phyloP scores from a whole-genome alignment of 441 rosid species.

The Populus hybrid region DNA sequence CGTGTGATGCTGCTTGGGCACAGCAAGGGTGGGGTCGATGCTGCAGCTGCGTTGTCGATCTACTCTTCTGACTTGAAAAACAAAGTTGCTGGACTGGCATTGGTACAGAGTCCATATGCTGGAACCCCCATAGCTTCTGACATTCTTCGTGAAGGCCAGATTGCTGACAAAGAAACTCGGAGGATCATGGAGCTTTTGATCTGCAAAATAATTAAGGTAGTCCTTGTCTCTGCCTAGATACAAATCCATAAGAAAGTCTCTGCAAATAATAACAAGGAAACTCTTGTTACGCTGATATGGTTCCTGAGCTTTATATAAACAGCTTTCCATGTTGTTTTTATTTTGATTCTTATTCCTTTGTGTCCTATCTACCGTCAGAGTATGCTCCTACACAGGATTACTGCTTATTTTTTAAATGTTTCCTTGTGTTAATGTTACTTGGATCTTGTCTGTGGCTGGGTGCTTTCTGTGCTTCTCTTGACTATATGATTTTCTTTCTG shows the following conservation, averaged over 20 bases:
- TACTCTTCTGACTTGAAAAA: conserved; percentile 49
- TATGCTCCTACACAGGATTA: background rate
- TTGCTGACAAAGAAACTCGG: conserved; percentile 65
- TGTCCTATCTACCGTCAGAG: background rate
- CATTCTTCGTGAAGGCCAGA: conserved; percentile 65
- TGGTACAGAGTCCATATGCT: conserved; percentile 70
- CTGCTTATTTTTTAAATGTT: background rate
- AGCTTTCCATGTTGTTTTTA: background rate
- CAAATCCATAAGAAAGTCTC: background rate
- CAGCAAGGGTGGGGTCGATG: conserved; percentile 79
- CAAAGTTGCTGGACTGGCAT: conserved; percentile 69
- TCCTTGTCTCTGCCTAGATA: conserved; percentile 11
- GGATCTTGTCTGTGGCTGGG: background rate
- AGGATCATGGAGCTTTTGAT: conserved; percentile 57
- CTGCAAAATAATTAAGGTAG: conserved; percentile 67
- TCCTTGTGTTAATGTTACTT: background rate
- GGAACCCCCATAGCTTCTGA: conserved; percentile 71
- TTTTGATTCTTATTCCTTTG: background rate
- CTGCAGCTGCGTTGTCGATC: conserved; percentile 63
- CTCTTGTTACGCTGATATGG: background rate
- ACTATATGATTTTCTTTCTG: background rate
- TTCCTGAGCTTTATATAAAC: background rate
- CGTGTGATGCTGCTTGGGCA: conserved; percentile 67
- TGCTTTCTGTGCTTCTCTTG: background rate
- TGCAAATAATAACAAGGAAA: background rate